Evolutionary conservation across 2,329 filamentous ascomycete genomes (phyloP), one percentile per base, ranked within the genome.

Genomic region (Exophiala oligosperma): DNA sequence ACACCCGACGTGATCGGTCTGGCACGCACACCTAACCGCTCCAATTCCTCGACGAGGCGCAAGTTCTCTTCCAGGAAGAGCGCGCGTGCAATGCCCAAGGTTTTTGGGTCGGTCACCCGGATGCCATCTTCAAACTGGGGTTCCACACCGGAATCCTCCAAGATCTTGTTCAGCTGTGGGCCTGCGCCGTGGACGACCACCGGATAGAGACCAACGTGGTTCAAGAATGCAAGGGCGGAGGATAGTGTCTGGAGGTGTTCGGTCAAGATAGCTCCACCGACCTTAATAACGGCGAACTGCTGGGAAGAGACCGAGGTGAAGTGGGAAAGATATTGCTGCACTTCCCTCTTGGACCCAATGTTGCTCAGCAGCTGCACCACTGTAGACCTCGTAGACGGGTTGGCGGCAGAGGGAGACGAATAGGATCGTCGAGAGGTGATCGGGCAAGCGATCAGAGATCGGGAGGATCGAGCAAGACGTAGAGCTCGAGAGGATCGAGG

Each of bases 201-300:
- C 48, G 94, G 94, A 77, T 91, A 97, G 41, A 99, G 84, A 41
- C 92, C 92, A 71, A 97, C 91, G 80, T 96, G 90, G 77, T 96
- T 93, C 50, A 97, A 84, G 77, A 97, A 95, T 28, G 91, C 89
- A 59, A 97, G 82, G 50, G 90, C 92, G 55, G 89, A 88, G 71
- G 91, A 96, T 56, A 99, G 85, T 69, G 92, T 92, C 73, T 96
- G 90, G 56, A 97, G 83, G 75, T 97, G 89, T 72, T 97, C 92
- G 60, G 91, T 96, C 69, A 99, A 84, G 70, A 97, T 97, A 63
- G 93, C 94, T 62, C 93, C 94, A 62, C 93, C 94, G 56, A 97
- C 93, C 81, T 99, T 99, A 77, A 99, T 96, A 49, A 99, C 93
- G 66, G 92, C 93, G 74, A 97, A 99, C 72, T 96, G 92, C 79